A percentile compares a stretch with the other conserved stretches of the same genome.
Evolutionary conservation across 352 stramenopile species (phyloP).

Genomic region (Phytophthora chlamydospora): DNA sequence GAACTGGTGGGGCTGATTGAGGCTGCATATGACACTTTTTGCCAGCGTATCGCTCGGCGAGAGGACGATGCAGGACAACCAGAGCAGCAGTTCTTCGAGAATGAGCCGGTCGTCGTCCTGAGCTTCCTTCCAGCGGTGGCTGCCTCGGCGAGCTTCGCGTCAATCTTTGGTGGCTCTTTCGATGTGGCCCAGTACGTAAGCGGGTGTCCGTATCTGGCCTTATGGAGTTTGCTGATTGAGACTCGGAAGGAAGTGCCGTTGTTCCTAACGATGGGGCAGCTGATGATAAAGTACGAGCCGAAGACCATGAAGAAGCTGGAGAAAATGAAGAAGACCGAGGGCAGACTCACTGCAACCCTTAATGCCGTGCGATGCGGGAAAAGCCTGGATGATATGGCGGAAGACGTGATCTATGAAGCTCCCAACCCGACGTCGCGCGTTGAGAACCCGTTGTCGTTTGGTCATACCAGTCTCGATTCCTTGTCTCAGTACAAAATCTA

Average conservation of each 20-base stretch:
- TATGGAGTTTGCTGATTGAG: slow-evolving; percentile 77
- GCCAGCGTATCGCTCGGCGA: slow-evolving; percentile 36
- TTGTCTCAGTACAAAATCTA: slow-evolving; percentile 72
- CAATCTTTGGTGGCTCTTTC: slow-evolving; percentile 66
- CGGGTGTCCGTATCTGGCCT: slow-evolving; percentile 64
- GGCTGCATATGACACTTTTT: slow-evolving; percentile 44
- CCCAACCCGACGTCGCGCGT: slow-evolving; percentile 8
- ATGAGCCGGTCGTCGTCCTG: slow-evolving; percentile 45
- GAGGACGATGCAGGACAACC: slow-evolving; percentile 37
- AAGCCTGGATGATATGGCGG: slow-evolving; percentile 23
- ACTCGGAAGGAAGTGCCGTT: slow-evolving; percentile 77
- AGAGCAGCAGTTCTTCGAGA: slow-evolving; percentile 42
- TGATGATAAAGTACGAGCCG: slow-evolving; percentile 80
- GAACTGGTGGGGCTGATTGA: slow-evolving; percentile 48
- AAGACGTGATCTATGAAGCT: slow-evolving; percentile 25
- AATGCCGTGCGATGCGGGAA: slow-evolving; percentile 29
- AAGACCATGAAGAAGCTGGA: slow-evolving; percentile 83
- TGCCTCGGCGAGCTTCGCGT: slow-evolving; percentile 54
- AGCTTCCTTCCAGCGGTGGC: slow-evolving; percentile 68
- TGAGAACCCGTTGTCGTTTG: slow-evolving; percentile 35
- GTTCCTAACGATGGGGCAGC: slow-evolving; percentile 64
- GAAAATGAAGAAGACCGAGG: slow-evolving; percentile 74
- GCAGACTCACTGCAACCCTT: slow-evolving; percentile 59
- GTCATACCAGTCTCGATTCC: slow-evolving; percentile 64
- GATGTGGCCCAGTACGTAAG: slow-evolving; percentile 72